These are phyloP conservation scores for Coemansia sp. DNA, from an alignment of 192 early-diverging fungal species.

Conservation along the genomic window DNA sequence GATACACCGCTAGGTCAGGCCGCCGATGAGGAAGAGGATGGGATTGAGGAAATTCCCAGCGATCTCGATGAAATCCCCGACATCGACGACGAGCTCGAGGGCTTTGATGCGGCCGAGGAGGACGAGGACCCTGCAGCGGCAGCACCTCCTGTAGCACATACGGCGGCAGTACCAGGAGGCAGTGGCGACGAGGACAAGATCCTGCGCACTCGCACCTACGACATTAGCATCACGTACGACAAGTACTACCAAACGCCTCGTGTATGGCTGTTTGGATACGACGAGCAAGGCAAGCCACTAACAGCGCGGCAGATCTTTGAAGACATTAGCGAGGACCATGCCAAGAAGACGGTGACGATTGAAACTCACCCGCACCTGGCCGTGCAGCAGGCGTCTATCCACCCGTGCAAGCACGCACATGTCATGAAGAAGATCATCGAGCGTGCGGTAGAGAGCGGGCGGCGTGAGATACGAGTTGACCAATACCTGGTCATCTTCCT, in stretches of 20 bases:
- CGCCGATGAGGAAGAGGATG: constrained; percentile 49
- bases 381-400: constrained; percentile 88
- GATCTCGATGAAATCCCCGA: constrained; percentile 92
- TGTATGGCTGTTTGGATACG: constrained; percentile 96
- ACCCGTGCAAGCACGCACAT: constrained; percentile 97
- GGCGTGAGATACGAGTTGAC: constrained; percentile 78
- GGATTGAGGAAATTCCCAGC: constrained; percentile 70
- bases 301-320: constrained; percentile 91
- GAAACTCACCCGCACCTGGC: constrained; percentile 92
- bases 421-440: constrained; percentile 98
- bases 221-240: constrained; percentile 99
- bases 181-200: constrained; percentile 69
- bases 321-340: constrained; percentile 98
- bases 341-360: constrained; percentile 98
- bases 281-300: constrained; percentile 79
- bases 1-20: constrained; percentile 49
- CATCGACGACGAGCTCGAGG: constrained; percentile 72
- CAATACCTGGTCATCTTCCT: constrained; percentile 94
- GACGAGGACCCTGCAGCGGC: constrained; percentile 66
- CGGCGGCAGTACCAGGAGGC: not conserved
- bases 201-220: constrained; percentile 90
- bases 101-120: constrained; percentile 63
- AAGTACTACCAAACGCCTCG: constrained; percentile 99
- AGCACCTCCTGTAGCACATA: not conserved
- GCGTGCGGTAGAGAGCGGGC: constrained; percentile 57